Percentiles rank a stretch among this genome's conserved stretches.
Conservation (phyloP, 2,329 filamentous ascomycete genomes). For the Diaporthe vexans region DNA sequence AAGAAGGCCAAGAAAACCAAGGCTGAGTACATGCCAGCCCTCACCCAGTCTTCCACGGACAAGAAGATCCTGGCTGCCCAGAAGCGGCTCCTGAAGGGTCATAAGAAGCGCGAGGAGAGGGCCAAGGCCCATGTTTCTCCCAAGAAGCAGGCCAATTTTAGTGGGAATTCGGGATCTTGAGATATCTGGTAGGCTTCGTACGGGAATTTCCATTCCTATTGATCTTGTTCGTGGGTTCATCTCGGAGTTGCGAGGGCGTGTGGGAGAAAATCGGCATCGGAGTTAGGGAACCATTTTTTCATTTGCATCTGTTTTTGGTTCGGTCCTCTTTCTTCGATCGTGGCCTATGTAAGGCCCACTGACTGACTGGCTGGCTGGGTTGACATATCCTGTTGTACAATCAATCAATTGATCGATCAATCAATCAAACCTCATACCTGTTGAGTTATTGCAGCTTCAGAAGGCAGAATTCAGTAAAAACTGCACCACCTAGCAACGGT, state of each 20-base stretch:
- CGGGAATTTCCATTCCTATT: slow-evolving; percentile 6
- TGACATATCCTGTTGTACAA: slow-evolving; percentile 22
- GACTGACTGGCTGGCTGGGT: slow-evolving; percentile 5
- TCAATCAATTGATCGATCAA: slow-evolving; percentile 8
- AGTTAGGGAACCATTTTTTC: slow-evolving; percentile 31
- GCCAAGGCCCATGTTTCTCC: background rate
- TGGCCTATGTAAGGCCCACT: background rate
- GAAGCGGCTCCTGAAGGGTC: slow-evolving; percentile 5
- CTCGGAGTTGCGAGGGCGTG: slow-evolving; percentile 40
- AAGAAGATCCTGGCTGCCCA: slow-evolving; percentile 24
- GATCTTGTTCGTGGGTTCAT: slow-evolving; percentile 33
- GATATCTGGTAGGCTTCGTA: background rate
- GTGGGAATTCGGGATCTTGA: background rate
- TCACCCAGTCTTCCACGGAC: background rate
- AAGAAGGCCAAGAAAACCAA: background rate
- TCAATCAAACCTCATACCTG: slow-evolving; percentile 21
- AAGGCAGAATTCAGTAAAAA: background rate
- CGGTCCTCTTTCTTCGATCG: background rate
- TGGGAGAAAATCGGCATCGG: slow-evolving; percentile 40
- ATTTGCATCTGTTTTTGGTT: slow-evolving; percentile 8
- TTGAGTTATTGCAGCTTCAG: slow-evolving; percentile 6
- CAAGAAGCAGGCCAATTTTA: background rate
- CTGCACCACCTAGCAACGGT: background rate
- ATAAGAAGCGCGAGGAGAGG: slow-evolving; percentile 19
- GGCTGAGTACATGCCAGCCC: background rate